Evolutionary conservation across 2,329 filamentous ascomycete species (phyloP).

Genomic region (Pleurostoma richardsiae): DNA sequence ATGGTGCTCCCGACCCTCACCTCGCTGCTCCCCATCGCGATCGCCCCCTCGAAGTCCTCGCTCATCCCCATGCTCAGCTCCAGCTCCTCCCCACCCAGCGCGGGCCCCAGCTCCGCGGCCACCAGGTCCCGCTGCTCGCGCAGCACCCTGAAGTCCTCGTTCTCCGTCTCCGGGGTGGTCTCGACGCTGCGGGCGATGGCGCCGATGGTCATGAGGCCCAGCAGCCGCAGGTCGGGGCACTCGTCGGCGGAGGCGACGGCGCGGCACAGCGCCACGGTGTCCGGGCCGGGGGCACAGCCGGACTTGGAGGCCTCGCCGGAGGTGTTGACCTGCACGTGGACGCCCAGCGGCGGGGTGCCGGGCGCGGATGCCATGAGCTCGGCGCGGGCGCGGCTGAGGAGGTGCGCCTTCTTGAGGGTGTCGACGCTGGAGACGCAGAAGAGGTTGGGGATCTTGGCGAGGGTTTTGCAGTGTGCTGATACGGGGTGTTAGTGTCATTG

Average conservation of each 20-base stretch:
- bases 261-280: slow-evolving; percentile 60
- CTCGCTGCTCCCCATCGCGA: slow-evolving; percentile 78
- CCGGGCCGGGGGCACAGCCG: slow-evolving; percentile 64
- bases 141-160: slow-evolving; percentile 79
- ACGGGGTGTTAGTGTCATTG: neutral
- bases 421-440: slow-evolving; percentile 92
- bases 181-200: slow-evolving; percentile 81
- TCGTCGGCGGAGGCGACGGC: slow-evolving; percentile 54
- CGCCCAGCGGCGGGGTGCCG: slow-evolving; percentile 46
- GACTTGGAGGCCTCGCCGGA: slow-evolving; percentile 82
- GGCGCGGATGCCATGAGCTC: slow-evolving; percentile 29
- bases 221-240: slow-evolving; percentile 69
- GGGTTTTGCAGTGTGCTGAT: slow-evolving; percentile 81
- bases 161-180: slow-evolving; percentile 70
- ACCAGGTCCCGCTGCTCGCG: slow-evolving; percentile 67
- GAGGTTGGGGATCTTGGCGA: slow-evolving; percentile 83
- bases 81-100: slow-evolving; percentile 42
- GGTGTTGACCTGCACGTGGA: slow-evolving; percentile 95
- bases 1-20: slow-evolving; percentile 92
- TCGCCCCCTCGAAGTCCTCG: slow-evolving; percentile 87
- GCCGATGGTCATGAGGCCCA: slow-evolving; percentile 95
- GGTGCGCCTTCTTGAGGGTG: slow-evolving; percentile 76
- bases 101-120: slow-evolving; percentile 51
- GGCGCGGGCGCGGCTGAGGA: slow-evolving; percentile 72
- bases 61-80: slow-evolving; percentile 99